phyloP scores from a whole-genome alignment of 2,329 filamentous ascomycete species.

The Aureobasidium melanogenum region DNA sequence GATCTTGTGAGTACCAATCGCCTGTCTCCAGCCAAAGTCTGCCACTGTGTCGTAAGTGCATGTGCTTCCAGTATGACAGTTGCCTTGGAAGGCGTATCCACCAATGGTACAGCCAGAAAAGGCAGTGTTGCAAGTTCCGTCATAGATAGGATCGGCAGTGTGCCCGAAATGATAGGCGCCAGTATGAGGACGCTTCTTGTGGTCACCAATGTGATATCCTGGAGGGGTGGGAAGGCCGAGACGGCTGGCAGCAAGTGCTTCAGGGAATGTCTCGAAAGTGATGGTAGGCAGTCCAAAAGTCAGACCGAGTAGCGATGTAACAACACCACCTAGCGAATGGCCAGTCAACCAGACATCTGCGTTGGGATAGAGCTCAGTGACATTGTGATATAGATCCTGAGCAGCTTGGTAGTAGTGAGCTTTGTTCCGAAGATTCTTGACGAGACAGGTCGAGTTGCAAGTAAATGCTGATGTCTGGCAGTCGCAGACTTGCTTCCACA shows the following conservation, averaged over 20 bases:
- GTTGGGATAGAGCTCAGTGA: slow-evolving; percentile 77
- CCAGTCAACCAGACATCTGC: slow-evolving; percentile 83
- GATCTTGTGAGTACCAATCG: slow-evolving; percentile 86
- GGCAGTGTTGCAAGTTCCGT: slow-evolving; percentile 85
- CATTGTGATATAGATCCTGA: slow-evolving; percentile 83
- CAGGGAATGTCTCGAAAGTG: slow-evolving; percentile 87
- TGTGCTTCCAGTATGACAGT: slow-evolving; percentile 82
- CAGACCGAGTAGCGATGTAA: slow-evolving; percentile 78
- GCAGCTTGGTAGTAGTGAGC: slow-evolving; percentile 87
- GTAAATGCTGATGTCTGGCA: slow-evolving; percentile 80
- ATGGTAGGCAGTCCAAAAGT: slow-evolving; percentile 88
- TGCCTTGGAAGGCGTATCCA: slow-evolving; percentile 86
- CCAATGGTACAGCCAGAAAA: slow-evolving; percentile 83
- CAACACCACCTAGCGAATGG: slow-evolving; percentile 84
- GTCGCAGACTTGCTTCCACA: slow-evolving; percentile 88
- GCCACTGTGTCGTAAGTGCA: slow-evolving; percentile 89
- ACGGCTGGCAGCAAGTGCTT: slow-evolving; percentile 75
- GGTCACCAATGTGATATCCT: slow-evolving; percentile 59
- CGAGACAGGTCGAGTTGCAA: slow-evolving; percentile 87
- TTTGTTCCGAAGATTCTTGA: slow-evolving; percentile 64
- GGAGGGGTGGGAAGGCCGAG: slow-evolving; percentile 81
- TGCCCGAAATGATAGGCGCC: slow-evolving; percentile 88
- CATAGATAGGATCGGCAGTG: slow-evolving; percentile 89
- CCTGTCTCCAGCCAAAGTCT: slow-evolving; percentile 86
- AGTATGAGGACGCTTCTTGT: slow-evolving; percentile 63